Evolutionary conservation across 2,329 filamentous ascomycete genomes (phyloP), one percentile per base, ranked within the genome.

Genomic region (Aspergillus glaucus): DNA sequence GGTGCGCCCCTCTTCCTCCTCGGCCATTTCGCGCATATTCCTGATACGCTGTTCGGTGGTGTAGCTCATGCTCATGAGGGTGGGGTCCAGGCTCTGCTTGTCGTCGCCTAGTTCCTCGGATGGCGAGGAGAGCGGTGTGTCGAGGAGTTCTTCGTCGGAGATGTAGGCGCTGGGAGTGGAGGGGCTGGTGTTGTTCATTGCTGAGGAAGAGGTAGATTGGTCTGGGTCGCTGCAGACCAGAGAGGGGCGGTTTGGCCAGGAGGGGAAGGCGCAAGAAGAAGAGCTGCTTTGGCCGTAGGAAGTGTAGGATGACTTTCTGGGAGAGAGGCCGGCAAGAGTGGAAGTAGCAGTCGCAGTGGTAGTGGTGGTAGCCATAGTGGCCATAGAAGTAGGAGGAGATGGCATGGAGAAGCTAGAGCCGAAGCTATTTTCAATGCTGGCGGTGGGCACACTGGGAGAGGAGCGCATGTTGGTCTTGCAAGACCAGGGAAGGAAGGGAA

Each of bases 211-310:
- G 34, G 34, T 37, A 17, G 34, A 37, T 12, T 30, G 26, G 9
- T 63, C 59, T 3, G 65, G 62, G 41, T 65, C 61, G 46, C 56
- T 56, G 51, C 51, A 64, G 42, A 65, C 60, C 17, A 73, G 62
- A 7, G 67, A 68, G 2, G 66, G 59, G 4, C 70, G 57, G 61
- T 71, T 72, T 42, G 70, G 70, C 70, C 70, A 73, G 4, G 70
- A 72, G 7, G 70, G 70, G 45, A 72, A 73, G 4, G 70, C 70
- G 50, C 70, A 73, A 45, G 68, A 62, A 22, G 64, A 69, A 57
- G 68, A 62, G 24, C 64, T 69, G 57, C 63, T 69, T 61, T 67
- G 62, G 6, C 67, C 66, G 48, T 64, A 63, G 30, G 63, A 57
- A 22, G 57, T 63, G 21, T 68, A 71, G 60, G 71, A 72, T 32